Evolutionary conservation across 768 basidiomycete genomes (phyloP).

Genomic region (Mycena olivaceomarginata): DNA sequence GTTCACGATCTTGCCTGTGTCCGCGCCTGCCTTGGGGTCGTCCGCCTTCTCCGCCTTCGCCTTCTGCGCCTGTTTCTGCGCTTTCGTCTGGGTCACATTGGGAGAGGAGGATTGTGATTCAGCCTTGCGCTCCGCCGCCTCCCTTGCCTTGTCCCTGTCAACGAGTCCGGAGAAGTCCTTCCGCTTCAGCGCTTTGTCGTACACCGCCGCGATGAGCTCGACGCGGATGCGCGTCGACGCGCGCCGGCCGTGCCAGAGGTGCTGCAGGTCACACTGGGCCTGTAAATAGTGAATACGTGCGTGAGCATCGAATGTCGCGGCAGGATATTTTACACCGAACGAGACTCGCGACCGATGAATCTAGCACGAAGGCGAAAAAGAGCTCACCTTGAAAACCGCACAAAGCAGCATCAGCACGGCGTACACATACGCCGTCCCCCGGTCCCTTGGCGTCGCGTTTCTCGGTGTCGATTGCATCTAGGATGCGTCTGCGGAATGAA

Average conservation of each 20-base stretch:
- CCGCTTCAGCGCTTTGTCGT: slow-evolving; percentile 91
- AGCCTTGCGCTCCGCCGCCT: too few relatives aligned
- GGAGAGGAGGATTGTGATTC: too few relatives aligned
- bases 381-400: slow-evolving; percentile 72
- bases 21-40: too few relatives aligned
- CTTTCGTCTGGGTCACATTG: too few relatives aligned
- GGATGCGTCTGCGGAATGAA: slow-evolving; percentile 28
- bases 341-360: not conserved
- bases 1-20: slow-evolving; percentile 92
- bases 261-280: slow-evolving; percentile 68
- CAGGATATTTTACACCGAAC: too few relatives aligned
- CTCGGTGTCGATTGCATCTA: slow-evolving; percentile 55
- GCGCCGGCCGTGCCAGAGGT: slow-evolving; percentile 88
- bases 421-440: slow-evolving; percentile 84
- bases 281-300: not conserved
- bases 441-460: slow-evolving; percentile 69
- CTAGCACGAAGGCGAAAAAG: too few relatives aligned
- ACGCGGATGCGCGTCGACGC: slow-evolving; percentile 82
- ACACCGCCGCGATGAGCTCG: slow-evolving; percentile 90
- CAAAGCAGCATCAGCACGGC: slow-evolving; percentile 85
- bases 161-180: slow-evolving; percentile 90
- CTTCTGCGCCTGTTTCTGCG: too few relatives aligned
- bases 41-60: too few relatives aligned
- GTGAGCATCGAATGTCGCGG: too few relatives aligned
- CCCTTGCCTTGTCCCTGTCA: slow-evolving; percentile 46